Conservation (phyloP, 2,329 filamentous ascomycete species). For the Neofusicoccum parvum region DNA sequence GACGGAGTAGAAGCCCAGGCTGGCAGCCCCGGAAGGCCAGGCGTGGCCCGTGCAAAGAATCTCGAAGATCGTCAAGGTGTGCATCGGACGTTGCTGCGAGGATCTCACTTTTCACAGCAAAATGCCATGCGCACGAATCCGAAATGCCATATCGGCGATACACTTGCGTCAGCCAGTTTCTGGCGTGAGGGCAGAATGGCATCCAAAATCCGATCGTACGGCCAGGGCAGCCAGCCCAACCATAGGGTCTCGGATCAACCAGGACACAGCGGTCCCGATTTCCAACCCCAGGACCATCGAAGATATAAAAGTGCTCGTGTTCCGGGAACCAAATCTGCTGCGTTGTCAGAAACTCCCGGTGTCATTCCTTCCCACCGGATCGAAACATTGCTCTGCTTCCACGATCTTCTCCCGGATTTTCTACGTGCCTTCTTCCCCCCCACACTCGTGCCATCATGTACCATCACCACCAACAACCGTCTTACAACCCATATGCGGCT, state of each 20-base stretch:
- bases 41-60: not conserved
- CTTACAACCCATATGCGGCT: conserved; percentile 7
- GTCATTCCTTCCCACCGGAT: not conserved
- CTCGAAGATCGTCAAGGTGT: conserved; percentile 15
- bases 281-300: not conserved
- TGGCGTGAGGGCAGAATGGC: conserved; percentile 12
- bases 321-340: not conserved
- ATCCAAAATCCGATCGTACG: conserved; percentile 3
- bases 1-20: not conserved
- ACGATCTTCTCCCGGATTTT: not conserved
- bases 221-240: not conserved
- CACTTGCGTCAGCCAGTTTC: not conserved
- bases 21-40: not conserved
- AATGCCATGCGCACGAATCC: conserved; percentile 14
- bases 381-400: not conserved
- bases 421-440: not conserved
- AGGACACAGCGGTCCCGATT: not conserved
- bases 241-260: not conserved
- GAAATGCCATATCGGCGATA: conserved; percentile 19
- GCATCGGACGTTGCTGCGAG: conserved; percentile 19
- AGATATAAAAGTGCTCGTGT: not conserved
- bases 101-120: conserved; percentile 20
- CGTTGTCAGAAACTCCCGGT: not conserved
- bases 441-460: conserved; percentile 1
- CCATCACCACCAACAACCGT: conserved; percentile 17